Evolutionary conservation across 2,329 filamentous ascomycete genomes (phyloP).

Genomic region (Paraphoma sp.): DNA sequence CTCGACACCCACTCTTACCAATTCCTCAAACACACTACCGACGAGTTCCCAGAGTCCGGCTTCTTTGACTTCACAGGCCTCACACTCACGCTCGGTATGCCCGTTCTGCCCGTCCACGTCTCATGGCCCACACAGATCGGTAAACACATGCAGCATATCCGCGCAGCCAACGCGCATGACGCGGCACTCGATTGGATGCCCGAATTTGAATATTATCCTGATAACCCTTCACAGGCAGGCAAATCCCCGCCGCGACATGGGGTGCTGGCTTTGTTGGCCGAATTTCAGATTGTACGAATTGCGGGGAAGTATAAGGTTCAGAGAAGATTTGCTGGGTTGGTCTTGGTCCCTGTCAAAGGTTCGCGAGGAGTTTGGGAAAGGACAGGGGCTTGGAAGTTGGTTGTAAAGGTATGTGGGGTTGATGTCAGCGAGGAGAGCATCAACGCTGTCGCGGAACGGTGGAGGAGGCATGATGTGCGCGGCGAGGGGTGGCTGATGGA

Average conservation of each 20-base stretch:
- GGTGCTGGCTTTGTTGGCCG: conserved; percentile 1
- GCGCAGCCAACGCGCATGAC: background rate
- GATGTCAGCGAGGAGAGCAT: background rate
- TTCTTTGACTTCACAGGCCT: background rate
- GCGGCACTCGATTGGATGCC: background rate
- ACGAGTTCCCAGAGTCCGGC: background rate
- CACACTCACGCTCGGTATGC: background rate
- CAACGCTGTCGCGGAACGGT: conserved; percentile 1
- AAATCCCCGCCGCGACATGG: background rate
- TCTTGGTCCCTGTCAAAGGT: background rate
- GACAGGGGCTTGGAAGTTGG: conserved; percentile 11
- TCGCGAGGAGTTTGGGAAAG: conserved; percentile 4
- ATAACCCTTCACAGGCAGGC: background rate
- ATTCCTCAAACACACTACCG: background rate
- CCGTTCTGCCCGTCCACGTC: background rate
- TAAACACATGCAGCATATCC: background rate
- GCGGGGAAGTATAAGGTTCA: conserved; percentile 5
- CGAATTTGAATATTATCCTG: conserved; percentile 5
- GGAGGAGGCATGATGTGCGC: background rate
- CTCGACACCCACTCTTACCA: background rate
- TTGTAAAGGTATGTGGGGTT: background rate
- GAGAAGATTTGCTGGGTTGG: conserved; percentile 4
- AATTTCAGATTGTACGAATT: conserved; percentile 6
- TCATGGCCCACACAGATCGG: background rate
- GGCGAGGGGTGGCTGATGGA: background rate